Percentiles rank a stretch among this genome's conserved stretches.
These are phyloP conservation scores for Quercus lobata DNA, from an alignment of 331 rosid species.

Conservation along the genomic window DNA sequence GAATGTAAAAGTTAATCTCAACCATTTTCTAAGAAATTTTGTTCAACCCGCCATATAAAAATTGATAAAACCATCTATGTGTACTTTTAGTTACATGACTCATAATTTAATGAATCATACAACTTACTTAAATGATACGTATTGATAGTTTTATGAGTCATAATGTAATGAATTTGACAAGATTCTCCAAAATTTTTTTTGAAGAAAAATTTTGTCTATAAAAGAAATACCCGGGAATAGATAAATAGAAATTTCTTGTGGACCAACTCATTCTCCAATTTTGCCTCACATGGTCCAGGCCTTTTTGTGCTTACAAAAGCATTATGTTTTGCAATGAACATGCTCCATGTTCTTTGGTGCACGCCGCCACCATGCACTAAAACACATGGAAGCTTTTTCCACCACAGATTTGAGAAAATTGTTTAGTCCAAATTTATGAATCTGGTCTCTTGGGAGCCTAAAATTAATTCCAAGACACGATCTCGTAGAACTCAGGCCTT, in stretches of 20 bases:
- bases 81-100: too few relatives aligned
- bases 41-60: too few relatives aligned
- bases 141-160: too few relatives aligned
- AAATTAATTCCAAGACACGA: neutral
- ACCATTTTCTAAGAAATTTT: too few relatives aligned
- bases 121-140: too few relatives aligned
- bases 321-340: slow-evolving; percentile 10
- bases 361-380: neutral
- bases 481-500: neutral
- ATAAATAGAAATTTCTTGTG: neutral
- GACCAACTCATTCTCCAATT: neutral
- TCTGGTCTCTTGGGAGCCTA: neutral
- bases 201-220: too few relatives aligned
- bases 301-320: neutral
- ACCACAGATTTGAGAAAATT: neutral
- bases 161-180: too few relatives aligned
- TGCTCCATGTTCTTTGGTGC: slow-evolving; percentile 7
- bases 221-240: neutral
- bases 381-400: neutral
- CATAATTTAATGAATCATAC: too few relatives aligned
- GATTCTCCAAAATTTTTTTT: too few relatives aligned
- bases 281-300: neutral
- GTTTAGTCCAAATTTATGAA: neutral
- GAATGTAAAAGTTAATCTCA: too few relatives aligned
- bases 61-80: too few relatives aligned